Evolutionary conservation across 257 asterid species (phyloP).

Genomic region (Linderniella brevidens): DNA sequence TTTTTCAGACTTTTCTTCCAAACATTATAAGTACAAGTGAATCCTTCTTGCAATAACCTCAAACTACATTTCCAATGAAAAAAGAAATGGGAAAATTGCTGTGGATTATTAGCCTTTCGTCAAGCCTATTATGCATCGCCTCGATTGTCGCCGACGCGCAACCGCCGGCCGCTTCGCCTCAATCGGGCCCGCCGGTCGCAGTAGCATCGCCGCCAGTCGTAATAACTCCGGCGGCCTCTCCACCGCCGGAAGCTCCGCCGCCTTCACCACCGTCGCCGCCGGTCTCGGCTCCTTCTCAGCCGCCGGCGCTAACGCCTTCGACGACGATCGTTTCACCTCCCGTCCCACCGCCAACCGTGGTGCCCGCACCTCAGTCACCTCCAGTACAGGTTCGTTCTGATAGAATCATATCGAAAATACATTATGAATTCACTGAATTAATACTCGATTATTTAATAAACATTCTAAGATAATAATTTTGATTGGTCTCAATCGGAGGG

Average conservation of each 20-base stretch:
- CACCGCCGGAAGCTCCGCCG: slow-evolving; percentile 18
- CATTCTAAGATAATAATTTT: too few relatives aligned
- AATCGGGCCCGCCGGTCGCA: slow-evolving; percentile 2
- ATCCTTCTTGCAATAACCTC: slow-evolving; percentile 14
- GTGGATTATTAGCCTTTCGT: slow-evolving; percentile 32
- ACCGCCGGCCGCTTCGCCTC: slow-evolving; percentile 69
- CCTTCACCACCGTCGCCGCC: slow-evolving; percentile 18
- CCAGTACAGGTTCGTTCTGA: slow-evolving; percentile 27
- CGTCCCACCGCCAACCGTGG: slow-evolving; percentile 22
- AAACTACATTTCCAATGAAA: slow-evolving; percentile 2
- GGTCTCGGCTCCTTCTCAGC: slow-evolving; percentile 19
- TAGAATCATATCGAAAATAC: too few relatives aligned
- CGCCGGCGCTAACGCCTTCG: slow-evolving; percentile 20
- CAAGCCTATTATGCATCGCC: slow-evolving; percentile 24
- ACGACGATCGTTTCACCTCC: slow-evolving; percentile 41
- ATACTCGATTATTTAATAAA: too few relatives aligned
- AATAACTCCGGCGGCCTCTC: slow-evolving; percentile 13
- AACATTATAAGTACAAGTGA: slow-evolving; percentile 15
- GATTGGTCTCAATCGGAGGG: too few relatives aligned
- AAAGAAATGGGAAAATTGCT: slow-evolving; percentile 35
- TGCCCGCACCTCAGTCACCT: slow-evolving; percentile 32
- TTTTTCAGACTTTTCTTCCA: background rate
- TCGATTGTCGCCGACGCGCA: slow-evolving; percentile 46
- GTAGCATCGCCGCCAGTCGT: slow-evolving; percentile 36
- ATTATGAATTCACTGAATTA: too few relatives aligned